Conservation (phyloP, 1,284 basidiomycete genomes). For the Chondrostereum purpureum region DNA sequence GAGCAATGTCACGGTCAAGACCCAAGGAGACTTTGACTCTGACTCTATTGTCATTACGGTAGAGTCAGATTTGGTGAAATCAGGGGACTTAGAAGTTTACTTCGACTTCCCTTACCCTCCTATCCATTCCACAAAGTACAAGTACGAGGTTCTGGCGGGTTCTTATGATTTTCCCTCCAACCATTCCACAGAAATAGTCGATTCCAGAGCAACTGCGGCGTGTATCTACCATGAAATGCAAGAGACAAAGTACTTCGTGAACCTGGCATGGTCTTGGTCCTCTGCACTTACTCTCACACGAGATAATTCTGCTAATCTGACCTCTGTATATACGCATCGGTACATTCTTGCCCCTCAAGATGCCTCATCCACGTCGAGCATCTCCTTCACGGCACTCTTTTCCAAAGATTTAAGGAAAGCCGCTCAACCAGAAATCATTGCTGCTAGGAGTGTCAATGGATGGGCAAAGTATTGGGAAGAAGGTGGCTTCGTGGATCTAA, state of each 20-base stretch:
- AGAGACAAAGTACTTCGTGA: neutral
- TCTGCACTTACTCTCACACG: constrained; percentile 6
- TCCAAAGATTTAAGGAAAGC: neutral
- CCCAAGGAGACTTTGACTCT: neutral
- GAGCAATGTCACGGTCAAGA: neutral
- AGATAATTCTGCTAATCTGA: constrained; percentile 1
- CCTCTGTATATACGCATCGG: neutral
- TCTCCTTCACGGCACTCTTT: neutral
- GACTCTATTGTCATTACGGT: neutral
- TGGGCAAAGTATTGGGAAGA: constrained; percentile 16
- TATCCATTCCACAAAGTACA: neutral
- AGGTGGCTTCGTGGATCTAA: constrained; percentile 18
- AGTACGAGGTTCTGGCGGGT: constrained; percentile 8
- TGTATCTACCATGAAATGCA: neutral
- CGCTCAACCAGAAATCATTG: neutral
- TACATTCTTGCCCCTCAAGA: neutral
- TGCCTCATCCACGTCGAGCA: neutral
- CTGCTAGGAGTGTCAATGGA: neutral
- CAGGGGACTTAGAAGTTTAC: neutral
- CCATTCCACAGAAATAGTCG: neutral
- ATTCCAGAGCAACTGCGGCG: neutral
- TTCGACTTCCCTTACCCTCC: constrained; percentile 1
- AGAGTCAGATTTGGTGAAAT: neutral
- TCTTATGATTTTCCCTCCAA: neutral
- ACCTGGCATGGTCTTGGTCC: neutral